Conservation (phyloP, 2,329 filamentous ascomycete species). For the Hypoxylon sp. region DNA sequence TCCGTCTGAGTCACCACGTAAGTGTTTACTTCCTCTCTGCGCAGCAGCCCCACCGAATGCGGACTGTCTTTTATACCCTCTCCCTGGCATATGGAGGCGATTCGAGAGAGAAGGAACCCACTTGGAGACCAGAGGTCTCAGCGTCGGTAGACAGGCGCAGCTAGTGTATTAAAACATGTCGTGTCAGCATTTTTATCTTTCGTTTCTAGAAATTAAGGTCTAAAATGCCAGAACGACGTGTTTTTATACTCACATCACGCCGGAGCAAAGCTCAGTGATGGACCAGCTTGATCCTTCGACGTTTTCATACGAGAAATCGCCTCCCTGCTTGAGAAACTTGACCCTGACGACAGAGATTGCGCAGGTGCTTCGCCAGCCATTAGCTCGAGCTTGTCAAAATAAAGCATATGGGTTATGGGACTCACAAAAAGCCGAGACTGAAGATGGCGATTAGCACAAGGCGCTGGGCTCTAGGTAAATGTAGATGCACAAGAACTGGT, state of each 20-base stretch:
- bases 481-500: conserved; percentile 54
- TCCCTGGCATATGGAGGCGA: conserved; percentile 40
- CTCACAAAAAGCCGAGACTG: conserved; percentile 59
- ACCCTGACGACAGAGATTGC: conserved; percentile 59
- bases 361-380: conserved; percentile 51
- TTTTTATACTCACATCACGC: conserved; percentile 41
- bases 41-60: conserved; percentile 16
- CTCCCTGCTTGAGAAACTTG: conserved; percentile 55
- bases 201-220: no score
- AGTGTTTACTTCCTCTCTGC: conserved; percentile 38
- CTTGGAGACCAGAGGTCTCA: conserved; percentile 53
- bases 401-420: conserved; percentile 3
- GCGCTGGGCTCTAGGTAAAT: conserved; percentile 55
- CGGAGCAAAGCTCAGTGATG: conserved; percentile 56
- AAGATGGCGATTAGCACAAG: conserved; percentile 57
- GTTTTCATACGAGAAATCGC: conserved; percentile 59
- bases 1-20: conserved; percentile 36
- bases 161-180: conserved; percentile 12
- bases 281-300: conserved; percentile 57
- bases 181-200: no score
- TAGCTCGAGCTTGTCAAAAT: background rate
- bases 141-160: conserved; percentile 57
- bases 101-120: conserved; percentile 46
- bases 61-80: conserved; percentile 30
- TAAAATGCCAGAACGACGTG: no score